Percentiles rank a stretch among this genome's conserved stretches.
phyloP scores from a whole-genome alignment of 1,284 basidiomycete species.

The Peniophora sp. region DNA sequence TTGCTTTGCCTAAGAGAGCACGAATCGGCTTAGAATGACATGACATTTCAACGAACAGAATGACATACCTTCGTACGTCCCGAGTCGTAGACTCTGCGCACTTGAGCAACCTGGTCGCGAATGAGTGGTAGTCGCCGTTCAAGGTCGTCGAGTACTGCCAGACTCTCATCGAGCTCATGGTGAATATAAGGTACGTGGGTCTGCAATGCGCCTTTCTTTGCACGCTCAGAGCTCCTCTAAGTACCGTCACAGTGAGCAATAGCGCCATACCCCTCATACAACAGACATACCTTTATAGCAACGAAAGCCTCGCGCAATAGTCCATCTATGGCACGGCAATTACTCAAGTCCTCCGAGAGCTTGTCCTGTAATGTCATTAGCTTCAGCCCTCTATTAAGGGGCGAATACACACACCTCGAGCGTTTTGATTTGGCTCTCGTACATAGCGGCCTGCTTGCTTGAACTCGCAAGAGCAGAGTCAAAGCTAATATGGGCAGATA shows the following conservation, averaged over 20 bases:
- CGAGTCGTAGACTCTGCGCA: conserved; percentile 57
- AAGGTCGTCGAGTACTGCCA: conserved; percentile 41
- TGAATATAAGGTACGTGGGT: conserved; percentile 54
- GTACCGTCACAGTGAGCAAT: background rate
- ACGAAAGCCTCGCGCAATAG: conserved; percentile 53
- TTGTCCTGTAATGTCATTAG: conserved; percentile 32
- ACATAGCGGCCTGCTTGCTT: too few species aligned
- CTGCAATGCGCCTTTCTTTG: conserved; percentile 40
- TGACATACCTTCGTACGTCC: conserved; percentile 50
- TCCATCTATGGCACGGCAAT: conserved; percentile 62
- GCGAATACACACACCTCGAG: too few species aligned
- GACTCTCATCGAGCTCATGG: conserved; percentile 48
- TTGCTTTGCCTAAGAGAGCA: conserved; percentile 39
- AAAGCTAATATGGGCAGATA: too few species aligned
- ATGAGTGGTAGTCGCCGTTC: conserved; percentile 50
- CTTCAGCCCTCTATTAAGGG: too few species aligned
- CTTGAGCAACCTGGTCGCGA: conserved; percentile 48
- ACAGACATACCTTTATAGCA: conserved; percentile 42
- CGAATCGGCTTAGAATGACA: background rate
- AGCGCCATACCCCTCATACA: background rate
- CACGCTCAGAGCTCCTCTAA: conserved; percentile 50
- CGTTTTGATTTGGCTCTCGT: too few species aligned
- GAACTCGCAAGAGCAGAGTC: too few species aligned
- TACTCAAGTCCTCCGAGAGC: conserved; percentile 59
- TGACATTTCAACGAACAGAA: background rate